Evolutionary conservation across 2,329 filamentous ascomycete species (phyloP).

Genomic region (Diaporthe citriasiana): DNA sequence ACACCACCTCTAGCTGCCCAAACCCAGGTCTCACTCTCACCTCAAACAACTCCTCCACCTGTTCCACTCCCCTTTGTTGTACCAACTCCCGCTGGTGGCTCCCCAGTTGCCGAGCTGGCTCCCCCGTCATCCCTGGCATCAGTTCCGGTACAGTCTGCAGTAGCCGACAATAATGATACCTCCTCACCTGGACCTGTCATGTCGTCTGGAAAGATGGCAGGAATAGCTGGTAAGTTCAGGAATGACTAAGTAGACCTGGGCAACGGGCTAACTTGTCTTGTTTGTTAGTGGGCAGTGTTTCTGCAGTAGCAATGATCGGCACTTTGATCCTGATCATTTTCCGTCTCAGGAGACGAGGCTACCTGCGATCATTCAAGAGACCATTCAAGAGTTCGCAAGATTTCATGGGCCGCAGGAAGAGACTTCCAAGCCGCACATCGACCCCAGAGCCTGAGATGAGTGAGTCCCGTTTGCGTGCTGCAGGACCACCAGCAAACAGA

Average conservation of each 20-base stretch:
- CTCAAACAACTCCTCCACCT: slow-evolving; percentile 25
- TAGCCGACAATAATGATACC: not conserved
- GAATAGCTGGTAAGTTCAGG: slow-evolving; percentile 28
- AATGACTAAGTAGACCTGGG: not conserved
- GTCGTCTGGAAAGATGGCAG: slow-evolving; percentile 32
- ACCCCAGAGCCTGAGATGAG: slow-evolving; percentile 14
- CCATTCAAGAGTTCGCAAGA: not conserved
- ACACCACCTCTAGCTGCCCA: not conserved
- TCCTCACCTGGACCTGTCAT: slow-evolving; percentile 8
- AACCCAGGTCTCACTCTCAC: slow-evolving; percentile 2
- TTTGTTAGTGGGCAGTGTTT: slow-evolving; percentile 30
- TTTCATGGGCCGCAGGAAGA: not conserved
- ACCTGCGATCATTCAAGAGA: not conserved
- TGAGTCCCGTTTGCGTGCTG: not conserved
- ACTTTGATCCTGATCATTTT: slow-evolving; percentile 9
- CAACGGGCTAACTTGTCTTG: not conserved
- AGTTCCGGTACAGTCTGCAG: not conserved
- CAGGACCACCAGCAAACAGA: not conserved
- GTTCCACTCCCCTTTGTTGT: slow-evolving; percentile 19
- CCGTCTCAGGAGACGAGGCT: slow-evolving; percentile 21
- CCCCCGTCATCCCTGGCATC: slow-evolving; percentile 5
- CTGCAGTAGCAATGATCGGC: slow-evolving; percentile 24
- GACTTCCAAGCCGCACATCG: slow-evolving; percentile 15
- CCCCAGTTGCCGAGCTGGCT: not conserved
- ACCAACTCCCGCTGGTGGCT: not conserved